These are phyloP conservation scores for Posidonia australis DNA, from an alignment of 106 monocot genomes.

Conservation along the genomic window DNA sequence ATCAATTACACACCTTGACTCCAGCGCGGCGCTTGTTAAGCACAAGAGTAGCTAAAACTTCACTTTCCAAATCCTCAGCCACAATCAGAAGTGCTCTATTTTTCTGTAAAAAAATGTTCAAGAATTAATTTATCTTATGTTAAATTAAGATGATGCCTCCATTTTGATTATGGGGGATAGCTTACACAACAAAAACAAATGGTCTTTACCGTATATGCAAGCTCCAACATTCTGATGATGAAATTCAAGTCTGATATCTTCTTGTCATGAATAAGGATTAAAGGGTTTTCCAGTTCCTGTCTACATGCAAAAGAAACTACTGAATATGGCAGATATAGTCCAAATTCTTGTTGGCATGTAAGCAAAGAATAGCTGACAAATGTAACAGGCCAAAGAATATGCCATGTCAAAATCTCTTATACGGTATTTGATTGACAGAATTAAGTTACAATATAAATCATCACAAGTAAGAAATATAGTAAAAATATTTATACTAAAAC, in stretches of 20 bases:
- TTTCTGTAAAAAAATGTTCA: constrained; percentile 23
- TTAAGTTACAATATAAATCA: too few relatives aligned
- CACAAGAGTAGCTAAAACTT: constrained; percentile 66
- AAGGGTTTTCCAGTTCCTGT: constrained; percentile 77
- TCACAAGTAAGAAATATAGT: too few relatives aligned
- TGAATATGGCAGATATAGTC: background rate
- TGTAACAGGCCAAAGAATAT: background rate
- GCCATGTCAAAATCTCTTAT: too few relatives aligned
- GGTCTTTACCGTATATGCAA: constrained; percentile 41
- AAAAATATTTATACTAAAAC: background rate
- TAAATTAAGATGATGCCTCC: background rate
- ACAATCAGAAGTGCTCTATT: constrained; percentile 74
- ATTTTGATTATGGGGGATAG: background rate
- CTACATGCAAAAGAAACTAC: constrained; percentile 14
- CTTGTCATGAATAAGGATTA: constrained; percentile 84
- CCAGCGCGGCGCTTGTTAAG: constrained; percentile 83
- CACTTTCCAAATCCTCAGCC: constrained; percentile 74
- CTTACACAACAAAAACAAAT: background rate
- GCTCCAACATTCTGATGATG: constrained; percentile 56
- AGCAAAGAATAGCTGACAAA: background rate
- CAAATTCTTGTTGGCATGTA: too few relatives aligned
- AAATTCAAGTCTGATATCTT: constrained; percentile 64
- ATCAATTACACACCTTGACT: constrained; percentile 39
- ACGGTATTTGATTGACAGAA: too few relatives aligned
- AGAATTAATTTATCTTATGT: background rate